Base-by-base conservation (phyloP, 2,329 filamentous ascomycete species). In the Aureobasidium uvarum region DNA sequence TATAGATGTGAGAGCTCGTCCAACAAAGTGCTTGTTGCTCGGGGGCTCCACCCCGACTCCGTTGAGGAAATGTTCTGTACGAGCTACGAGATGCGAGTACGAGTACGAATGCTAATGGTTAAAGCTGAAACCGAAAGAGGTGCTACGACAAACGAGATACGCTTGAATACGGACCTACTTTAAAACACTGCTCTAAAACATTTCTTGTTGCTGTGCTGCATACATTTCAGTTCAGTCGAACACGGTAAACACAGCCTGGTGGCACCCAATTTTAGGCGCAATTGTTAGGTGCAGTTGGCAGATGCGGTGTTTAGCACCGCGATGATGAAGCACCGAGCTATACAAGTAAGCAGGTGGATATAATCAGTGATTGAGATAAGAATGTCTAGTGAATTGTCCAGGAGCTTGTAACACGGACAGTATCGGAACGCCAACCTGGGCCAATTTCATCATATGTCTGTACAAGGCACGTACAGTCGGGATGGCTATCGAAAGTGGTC, bases 291-390 rank as follows among this genome's bases (percentile, higher is more conserved):
- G 7, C 6, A 20, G 10, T 20, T 3, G 8, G n/a, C 41, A 23
- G 11, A 11, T 45, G n/a, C n/a, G 10, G 20, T 8, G 14, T 4
- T 18, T 7, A 28, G 25, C 11, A 31, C n/a, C 28, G 5, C 16
- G 8, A 5, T 6, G 13, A 16, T 13, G 31, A 16, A 38, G 4
- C 54, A 28, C 16, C 36, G 23, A 28, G 16, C 54, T 43, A n/a
- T 11, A 58, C 8, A 58, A 45, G 38, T 58, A 58, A 39, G 54
- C 54, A 58, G 54, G 54, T 58, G 25, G 20, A 7, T 14, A 58
- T 14, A 13, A 36, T 36, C 3, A 13, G 33, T 36, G 33, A 36
- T 16, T 3, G 1, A 23, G n/a, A 38, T 16, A 38, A 54, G n/a
- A n/a, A 14, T 20, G 10, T 5, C 14, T 38, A 2, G 7, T 18